Conservation (phyloP, 2,329 filamentous ascomycete species). For the Aspergillus tubingensis region DNA sequence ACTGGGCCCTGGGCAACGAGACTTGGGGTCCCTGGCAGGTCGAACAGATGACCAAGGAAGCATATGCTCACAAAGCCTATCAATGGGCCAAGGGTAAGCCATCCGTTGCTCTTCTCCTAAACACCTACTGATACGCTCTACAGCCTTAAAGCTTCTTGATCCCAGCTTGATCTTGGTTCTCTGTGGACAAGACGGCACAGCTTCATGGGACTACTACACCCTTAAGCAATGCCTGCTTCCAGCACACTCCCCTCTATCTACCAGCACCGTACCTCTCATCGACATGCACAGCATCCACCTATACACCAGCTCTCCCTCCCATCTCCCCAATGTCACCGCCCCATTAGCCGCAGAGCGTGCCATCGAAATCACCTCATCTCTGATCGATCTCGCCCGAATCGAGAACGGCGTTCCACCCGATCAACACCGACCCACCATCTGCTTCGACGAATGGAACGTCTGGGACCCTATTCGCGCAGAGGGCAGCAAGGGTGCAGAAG, state of each 20-base stretch:
- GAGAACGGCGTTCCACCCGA: constrained; percentile 60
- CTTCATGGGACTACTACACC: constrained; percentile 72
- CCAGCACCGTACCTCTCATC: constrained; percentile 53
- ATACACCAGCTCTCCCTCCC: constrained; percentile 65
- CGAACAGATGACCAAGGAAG: constrained; percentile 60
- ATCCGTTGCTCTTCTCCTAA: not conserved
- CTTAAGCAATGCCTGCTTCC: constrained; percentile 67
- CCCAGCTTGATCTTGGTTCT: constrained; percentile 70
- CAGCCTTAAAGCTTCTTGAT: constrained; percentile 53
- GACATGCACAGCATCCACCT: constrained; percentile 82
- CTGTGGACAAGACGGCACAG: constrained; percentile 70
- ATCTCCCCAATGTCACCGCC: constrained; percentile 60
- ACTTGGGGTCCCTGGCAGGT: constrained; percentile 64
- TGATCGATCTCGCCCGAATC: constrained; percentile 74
- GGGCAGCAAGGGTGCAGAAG: constrained; percentile 71
- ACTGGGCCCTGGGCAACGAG: constrained; percentile 83
- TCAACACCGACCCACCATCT: constrained; percentile 68
- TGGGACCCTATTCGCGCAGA: constrained; percentile 74
- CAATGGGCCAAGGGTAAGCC: constrained; percentile 59
- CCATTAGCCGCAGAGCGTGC: constrained; percentile 71
- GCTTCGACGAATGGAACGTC: constrained; percentile 85
- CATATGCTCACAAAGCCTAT: constrained; percentile 59
- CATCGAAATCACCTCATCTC: constrained; percentile 67
- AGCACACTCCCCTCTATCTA: constrained; percentile 45
- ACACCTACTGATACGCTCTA: constrained; percentile 2